A percentile compares a stretch with the other conserved stretches of the same genome.
phyloP scores from a whole-genome alignment of 176 grass and related monocot species.

The Aegilops bicornis region DNA sequence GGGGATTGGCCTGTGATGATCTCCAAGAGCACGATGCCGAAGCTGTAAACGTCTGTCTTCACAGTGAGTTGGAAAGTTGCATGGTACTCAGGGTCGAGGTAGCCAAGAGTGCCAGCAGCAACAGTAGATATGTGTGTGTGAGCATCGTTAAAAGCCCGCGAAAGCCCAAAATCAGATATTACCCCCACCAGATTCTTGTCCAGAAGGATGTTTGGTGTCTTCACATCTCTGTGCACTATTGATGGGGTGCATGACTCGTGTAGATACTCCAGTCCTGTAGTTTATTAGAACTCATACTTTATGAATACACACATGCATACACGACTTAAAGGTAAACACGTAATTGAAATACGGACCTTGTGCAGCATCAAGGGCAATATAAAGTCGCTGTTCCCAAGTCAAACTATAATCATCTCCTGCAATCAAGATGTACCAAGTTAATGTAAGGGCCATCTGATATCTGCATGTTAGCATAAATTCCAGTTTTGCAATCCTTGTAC shows the following conservation, averaged over 20 bases:
- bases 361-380: constrained; percentile 44
- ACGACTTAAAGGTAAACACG: not conserved
- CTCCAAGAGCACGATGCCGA: not conserved
- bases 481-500: not conserved
- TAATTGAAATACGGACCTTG: not conserved
- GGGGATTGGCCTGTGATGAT: not conserved
- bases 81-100: constrained; percentile 23
- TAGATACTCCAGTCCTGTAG: constrained; percentile 33
- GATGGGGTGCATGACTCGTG: constrained; percentile 12
- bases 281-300: not conserved
- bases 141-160: not conserved
- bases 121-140: constrained; percentile 32
- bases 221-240: constrained; percentile 34
- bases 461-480: not conserved
- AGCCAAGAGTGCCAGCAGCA: constrained; percentile 16
- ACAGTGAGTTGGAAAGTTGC: not conserved
- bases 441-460: not conserved
- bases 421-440: not conserved
- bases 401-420: constrained; percentile 3
- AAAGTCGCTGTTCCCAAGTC: constrained; percentile 42
- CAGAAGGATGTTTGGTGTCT: constrained; percentile 33
- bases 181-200: constrained; percentile 22
- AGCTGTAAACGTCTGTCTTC: not conserved
- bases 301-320: not conserved
- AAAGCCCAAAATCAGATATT: constrained; percentile 33